phyloP scores from a whole-genome alignment of 805 yeast genomes.

The Myxozyma monticola region DNA sequence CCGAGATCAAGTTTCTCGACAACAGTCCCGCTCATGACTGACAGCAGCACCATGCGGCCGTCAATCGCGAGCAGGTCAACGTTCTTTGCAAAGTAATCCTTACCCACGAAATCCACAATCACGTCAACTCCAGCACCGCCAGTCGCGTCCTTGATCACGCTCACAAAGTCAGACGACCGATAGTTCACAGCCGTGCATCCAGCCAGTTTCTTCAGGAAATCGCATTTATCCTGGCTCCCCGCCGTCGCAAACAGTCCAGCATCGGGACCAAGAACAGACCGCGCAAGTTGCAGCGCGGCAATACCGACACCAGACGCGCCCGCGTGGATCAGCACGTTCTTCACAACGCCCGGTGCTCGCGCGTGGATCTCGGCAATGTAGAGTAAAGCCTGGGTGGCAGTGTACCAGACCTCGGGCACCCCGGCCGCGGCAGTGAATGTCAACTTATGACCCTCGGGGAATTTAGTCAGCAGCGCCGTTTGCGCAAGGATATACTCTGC shows the following conservation, averaged over 20 bases:
- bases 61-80: constrained; percentile 34
- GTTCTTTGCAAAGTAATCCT: constrained; percentile 30
- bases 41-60: constrained; percentile 36
- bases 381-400: constrained; percentile 40
- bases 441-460: constrained; percentile 32
- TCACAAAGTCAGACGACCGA: constrained; percentile 24
- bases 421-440: constrained; percentile 37
- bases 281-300: constrained; percentile 43
- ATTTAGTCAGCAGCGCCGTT: constrained; percentile 30
- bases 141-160: constrained; percentile 10
- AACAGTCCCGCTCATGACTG: constrained; percentile 33
- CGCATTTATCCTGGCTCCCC: constrained; percentile 35
- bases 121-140: constrained; percentile 35
- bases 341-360: constrained; percentile 29
- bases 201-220: constrained; percentile 32
- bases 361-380: constrained; percentile 35
- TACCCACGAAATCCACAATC: constrained; percentile 42
- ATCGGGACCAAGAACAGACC: constrained; percentile 37
- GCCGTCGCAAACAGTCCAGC: constrained; percentile 39
- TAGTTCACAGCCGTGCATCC: constrained; percentile 33
- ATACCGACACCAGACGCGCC: constrained; percentile 41
- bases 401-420: constrained; percentile 42
- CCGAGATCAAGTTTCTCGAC: constrained; percentile 31
- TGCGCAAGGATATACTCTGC: constrained; percentile 41
- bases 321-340: constrained; percentile 39